Evolutionary conservation across 768 basidiomycete species (phyloP), one percentile per base, ranked within the genome.

Genomic region (Galerina marginata): DNA sequence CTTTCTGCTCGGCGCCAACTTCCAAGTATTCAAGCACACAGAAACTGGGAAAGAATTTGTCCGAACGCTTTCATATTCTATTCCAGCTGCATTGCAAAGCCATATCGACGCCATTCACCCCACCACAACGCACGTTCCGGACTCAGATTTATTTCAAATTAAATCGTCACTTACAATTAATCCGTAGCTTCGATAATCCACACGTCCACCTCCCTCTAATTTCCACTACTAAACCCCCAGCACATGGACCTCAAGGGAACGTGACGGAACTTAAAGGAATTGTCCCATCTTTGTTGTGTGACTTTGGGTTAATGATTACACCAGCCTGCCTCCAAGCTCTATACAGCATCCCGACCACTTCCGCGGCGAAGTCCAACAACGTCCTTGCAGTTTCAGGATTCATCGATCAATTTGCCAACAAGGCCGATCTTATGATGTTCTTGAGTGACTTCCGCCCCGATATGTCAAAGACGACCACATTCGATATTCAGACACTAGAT

Each of bases 21-120:
- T 82, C 67, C 73, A 80, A 49, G 75, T 83, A n/a, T 83, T 76
- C 63, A 69, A 66, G 42, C 79, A 81, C 61, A 65, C 60, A 6
- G 63, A 70, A 33, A 67, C 67, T 15, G 78, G 77, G 60, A 77
- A 64, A 69, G 75, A 59, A 59, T 77, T 60, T 71, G 76, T 78
- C 44, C 20, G 76, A 69, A 15, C 61, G 10, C 37, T 57, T 9
- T 25, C 11, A 1, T 80, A 80, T 55, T 71, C 73, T 38, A 69
- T 81, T 33, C 79, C 79, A 9, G 72, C 63, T 2, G 72, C 75
- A 37, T 58, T 83, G 36, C 61, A 67, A 15, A 68, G 69, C 9
- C 80, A 82, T 52, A 64, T 83, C 46, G 81, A 77, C 46, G 56
- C 78, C 11, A 67, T 80, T 48, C 71, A 74, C 9, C 79, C 79